A percentile compares a stretch with the other conserved stretches of the same genome.
These are phyloP conservation scores for Mortierella sp. DNA, from an alignment of 371 early-diverging fungal species.

Conservation along the genomic window DNA sequence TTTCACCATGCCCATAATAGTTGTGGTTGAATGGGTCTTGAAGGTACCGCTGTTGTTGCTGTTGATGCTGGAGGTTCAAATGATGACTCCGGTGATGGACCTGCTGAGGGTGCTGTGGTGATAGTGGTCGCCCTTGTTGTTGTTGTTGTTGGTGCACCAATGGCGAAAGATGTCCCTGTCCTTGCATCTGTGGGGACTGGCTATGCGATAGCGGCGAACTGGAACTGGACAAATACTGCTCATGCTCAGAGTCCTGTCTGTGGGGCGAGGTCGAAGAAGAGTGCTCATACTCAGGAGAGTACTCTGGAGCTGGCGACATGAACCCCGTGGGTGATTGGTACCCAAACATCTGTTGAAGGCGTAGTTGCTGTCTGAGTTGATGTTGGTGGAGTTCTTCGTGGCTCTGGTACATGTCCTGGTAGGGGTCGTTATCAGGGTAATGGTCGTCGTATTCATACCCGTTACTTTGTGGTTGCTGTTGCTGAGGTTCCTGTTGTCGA, in stretches of 20 bases:
- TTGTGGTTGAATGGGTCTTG: background rate
- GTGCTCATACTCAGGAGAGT: background rate
- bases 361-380: background rate
- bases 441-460: background rate
- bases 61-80: background rate
- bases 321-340: background rate
- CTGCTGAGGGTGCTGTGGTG: background rate
- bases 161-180: background rate
- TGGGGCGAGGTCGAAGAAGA: background rate
- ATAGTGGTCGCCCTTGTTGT: background rate
- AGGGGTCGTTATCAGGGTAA: background rate
- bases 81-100: background rate
- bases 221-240: background rate
- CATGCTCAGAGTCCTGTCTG: background rate
- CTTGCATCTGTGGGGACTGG: background rate
- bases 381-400: background rate
- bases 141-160: background rate
- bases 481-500: background rate
- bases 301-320: background rate
- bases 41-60: background rate
- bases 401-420: slow-evolving; percentile 11
- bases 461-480: background rate
- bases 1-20: background rate
- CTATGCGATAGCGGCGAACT: background rate
- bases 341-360: slow-evolving; percentile 4